Evolutionary conservation across 345 rosid genomes (phyloP).

Genomic region (Citrus sp.): DNA sequence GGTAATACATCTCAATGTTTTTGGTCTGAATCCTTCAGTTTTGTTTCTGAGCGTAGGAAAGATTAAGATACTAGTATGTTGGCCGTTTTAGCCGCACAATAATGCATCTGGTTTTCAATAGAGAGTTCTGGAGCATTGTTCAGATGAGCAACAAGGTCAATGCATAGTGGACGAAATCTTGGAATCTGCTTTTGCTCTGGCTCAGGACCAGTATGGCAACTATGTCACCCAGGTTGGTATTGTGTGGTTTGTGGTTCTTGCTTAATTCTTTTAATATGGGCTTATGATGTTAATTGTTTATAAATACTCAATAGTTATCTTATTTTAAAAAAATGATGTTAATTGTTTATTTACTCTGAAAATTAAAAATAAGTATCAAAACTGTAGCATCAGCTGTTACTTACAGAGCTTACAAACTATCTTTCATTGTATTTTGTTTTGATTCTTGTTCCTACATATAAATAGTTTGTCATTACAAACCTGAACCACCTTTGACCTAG

Average conservation of each 20-base stretch:
- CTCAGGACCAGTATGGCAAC: conserved; percentile 97
- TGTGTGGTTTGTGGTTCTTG: neutral
- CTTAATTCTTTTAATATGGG: conserved; percentile 3
- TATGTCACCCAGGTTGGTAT: conserved; percentile 89
- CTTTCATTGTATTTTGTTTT: neutral
- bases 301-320: neutral
- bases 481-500: neutral
- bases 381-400: neutral
- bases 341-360: neutral
- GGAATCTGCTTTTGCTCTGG: conserved; percentile 76
- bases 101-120: conserved; percentile 30
- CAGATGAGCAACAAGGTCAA: conserved; percentile 65
- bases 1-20: conserved; percentile 36
- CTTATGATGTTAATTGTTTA: neutral
- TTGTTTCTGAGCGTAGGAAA: neutral
- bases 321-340: too few species aligned
- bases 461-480: neutral
- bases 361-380: neutral
- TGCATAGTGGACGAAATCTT: conserved; percentile 87
- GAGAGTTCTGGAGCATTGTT: conserved; percentile 96
- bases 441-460: neutral
- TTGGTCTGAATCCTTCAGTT: conserved; percentile 4
- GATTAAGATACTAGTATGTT: neutral
- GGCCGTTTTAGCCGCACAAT: neutral
- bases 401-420: neutral